These are phyloP conservation scores for Chlamydomonas incerta DNA, from an alignment of 139 green algal genomes.

Conservation along the genomic window DNA sequence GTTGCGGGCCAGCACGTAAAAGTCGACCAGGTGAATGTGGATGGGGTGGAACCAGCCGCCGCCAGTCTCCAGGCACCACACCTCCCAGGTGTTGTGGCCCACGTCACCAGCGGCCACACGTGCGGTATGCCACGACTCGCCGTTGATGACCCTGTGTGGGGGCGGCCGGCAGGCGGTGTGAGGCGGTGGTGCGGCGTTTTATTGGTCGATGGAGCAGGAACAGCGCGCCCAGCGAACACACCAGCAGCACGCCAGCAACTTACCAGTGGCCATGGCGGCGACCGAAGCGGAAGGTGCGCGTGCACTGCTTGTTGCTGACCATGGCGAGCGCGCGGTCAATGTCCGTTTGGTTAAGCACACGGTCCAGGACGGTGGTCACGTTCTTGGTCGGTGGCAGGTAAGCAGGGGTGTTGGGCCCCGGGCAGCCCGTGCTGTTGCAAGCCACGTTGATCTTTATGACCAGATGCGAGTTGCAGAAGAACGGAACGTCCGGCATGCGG, in stretches of 20 bases:
- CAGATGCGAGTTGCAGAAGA: conserved; percentile 29
- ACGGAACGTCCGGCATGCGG: conserved; percentile 3
- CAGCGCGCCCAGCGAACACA: too few species aligned
- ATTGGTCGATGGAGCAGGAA: too few species aligned
- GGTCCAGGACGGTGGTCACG: neutral
- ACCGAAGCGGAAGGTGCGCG: neutral
- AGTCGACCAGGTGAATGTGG: conserved; percentile 33
- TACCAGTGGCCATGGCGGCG: conserved; percentile 4
- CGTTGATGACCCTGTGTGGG: conserved; percentile 23
- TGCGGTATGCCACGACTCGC: conserved; percentile 5
- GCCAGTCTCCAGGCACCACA: conserved; percentile 18
- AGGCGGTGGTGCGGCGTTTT: too few species aligned
- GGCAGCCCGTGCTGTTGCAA: too few species aligned
- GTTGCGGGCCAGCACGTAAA: conserved; percentile 12
- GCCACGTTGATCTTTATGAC: neutral
- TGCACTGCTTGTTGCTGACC: neutral
- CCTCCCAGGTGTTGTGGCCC: conserved; percentile 30
- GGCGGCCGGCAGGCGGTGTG: too few species aligned
- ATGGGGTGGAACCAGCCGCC: conserved; percentile 38
- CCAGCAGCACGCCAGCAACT: neutral
- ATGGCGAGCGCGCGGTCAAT: neutral
- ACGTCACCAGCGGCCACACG: neutral
- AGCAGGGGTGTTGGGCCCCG: too few species aligned
- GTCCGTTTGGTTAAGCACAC: neutral
- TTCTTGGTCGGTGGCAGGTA: too few species aligned